Conservation (phyloP, 2,329 filamentous ascomycete genomes). For the Coniochaeta prunicola region DNA sequence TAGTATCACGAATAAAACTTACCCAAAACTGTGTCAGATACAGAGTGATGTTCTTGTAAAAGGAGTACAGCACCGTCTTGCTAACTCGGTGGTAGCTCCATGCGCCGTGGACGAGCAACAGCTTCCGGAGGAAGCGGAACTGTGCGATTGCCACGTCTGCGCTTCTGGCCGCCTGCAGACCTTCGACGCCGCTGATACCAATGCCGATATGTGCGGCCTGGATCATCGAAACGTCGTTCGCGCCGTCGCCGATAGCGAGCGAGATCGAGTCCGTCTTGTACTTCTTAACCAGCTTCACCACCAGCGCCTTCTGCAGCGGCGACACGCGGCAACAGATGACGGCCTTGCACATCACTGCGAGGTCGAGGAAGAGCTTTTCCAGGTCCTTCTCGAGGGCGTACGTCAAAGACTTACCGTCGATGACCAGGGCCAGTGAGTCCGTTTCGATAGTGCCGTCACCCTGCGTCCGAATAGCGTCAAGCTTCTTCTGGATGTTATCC, state of each 20-base stretch:
- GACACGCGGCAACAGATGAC: constrained; percentile 98
- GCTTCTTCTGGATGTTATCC: constrained; percentile 87
- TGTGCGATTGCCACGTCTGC: constrained; percentile 95
- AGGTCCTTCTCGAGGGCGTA: constrained; percentile 89
- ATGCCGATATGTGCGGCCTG: constrained; percentile 97
- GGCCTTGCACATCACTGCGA: constrained; percentile 96
- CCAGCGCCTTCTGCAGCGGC: constrained; percentile 90
- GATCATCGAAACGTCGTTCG: constrained; percentile 99
- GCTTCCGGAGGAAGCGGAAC: constrained; percentile 89
- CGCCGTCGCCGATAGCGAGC: constrained; percentile 92
- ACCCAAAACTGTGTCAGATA: constrained; percentile 99
- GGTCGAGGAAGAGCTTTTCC: constrained; percentile 86
- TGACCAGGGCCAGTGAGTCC: constrained; percentile 84
- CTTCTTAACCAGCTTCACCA: constrained; percentile 96
- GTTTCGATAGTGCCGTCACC: constrained; percentile 68
- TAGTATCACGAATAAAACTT: constrained; percentile 26
- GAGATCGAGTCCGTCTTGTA: constrained; percentile 83
- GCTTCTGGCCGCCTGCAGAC: constrained; percentile 90
- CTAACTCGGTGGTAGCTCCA: constrained; percentile 98
- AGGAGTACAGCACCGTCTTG: constrained; percentile 96
- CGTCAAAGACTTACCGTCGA: constrained; percentile 92
- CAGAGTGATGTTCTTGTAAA: constrained; percentile 98
- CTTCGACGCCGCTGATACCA: constrained; percentile 94
- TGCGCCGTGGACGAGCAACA: constrained; percentile 88
- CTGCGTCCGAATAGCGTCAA: constrained; percentile 83